These are phyloP conservation scores for Colletotrichum endophyticum DNA, from an alignment of 2,329 filamentous ascomycete species.

Conservation along the genomic window DNA sequence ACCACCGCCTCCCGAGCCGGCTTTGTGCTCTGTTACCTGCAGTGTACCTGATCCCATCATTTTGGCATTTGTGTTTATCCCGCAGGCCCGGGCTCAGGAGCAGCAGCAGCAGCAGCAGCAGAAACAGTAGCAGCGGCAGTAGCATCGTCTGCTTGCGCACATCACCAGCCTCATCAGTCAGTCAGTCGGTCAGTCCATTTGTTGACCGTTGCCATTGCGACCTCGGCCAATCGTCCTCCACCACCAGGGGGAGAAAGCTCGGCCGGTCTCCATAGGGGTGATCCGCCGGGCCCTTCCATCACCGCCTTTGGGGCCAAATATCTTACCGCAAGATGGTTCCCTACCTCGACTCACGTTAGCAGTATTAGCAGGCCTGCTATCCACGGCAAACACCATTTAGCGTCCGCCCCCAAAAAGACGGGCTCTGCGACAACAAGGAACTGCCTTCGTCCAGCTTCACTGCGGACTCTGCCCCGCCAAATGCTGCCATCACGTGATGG, in stretches of 20 bases:
- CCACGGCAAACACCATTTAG: background rate
- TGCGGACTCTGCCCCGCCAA: slow-evolving; percentile 13
- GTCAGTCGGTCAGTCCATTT: background rate
- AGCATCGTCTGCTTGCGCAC: background rate
- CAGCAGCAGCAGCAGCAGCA: background rate
- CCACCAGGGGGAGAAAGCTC: background rate
- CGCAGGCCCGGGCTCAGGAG: background rate
- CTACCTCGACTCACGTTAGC: background rate
- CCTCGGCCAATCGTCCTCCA: background rate
- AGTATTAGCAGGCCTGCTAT: background rate
- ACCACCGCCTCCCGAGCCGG: background rate
- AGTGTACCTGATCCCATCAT: background rate
- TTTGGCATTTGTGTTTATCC: background rate
- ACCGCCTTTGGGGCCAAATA: slow-evolving; percentile 13
- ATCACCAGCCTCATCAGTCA: background rate
- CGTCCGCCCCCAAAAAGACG: background rate
- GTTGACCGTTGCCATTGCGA: background rate
- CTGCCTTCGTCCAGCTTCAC: background rate
- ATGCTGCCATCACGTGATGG: slow-evolving; percentile 8
- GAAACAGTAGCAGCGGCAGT: background rate
- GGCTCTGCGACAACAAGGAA: background rate
- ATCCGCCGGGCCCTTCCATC: slow-evolving; percentile 15
- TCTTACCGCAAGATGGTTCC: background rate
- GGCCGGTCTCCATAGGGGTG: background rate
- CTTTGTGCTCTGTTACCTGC: background rate